Conservation (phyloP, 768 basidiomycete genomes). For the Lactarius psammicola region DNA sequence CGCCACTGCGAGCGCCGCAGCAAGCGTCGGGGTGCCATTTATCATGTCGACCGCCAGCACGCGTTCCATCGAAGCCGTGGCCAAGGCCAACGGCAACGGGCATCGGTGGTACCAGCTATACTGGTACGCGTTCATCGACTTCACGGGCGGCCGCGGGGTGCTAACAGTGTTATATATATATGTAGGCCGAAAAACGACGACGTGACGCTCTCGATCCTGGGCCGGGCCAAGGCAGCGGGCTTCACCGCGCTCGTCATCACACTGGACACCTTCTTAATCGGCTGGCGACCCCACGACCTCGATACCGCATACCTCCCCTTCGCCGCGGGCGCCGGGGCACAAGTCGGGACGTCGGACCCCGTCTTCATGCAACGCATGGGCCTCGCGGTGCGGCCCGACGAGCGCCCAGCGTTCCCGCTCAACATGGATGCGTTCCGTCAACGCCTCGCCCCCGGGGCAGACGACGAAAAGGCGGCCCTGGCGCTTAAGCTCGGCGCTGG, state of each 20-base stretch:
- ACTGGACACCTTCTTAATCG: slow-evolving; percentile 68
- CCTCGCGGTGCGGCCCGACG: slow-evolving; percentile 43
- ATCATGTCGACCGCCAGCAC: slow-evolving; percentile 75
- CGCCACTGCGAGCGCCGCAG: slow-evolving; percentile 64
- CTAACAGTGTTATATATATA: not conserved
- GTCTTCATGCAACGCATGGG: slow-evolving; percentile 66
- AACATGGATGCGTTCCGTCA: slow-evolving; percentile 48
- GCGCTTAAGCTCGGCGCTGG: slow-evolving; percentile 50
- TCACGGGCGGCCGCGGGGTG: too few relatives aligned
- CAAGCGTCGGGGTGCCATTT: slow-evolving; percentile 59
- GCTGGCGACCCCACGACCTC: slow-evolving; percentile 78
- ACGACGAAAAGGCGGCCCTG: slow-evolving; percentile 47
- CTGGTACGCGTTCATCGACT: slow-evolving; percentile 44
- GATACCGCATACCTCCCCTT: slow-evolving; percentile 65
- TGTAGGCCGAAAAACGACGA: slow-evolving; percentile 61
- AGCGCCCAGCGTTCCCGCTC: slow-evolving; percentile 57
- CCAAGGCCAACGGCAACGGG: slow-evolving; percentile 62
- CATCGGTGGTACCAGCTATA: slow-evolving; percentile 82
- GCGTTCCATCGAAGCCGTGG: slow-evolving; percentile 77
- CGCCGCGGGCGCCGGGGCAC: slow-evolving; percentile 58
- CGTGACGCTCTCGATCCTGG: slow-evolving; percentile 60
- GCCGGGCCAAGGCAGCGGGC: slow-evolving; percentile 61
- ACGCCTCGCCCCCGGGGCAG: slow-evolving; percentile 36
- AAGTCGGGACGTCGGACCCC: slow-evolving; percentile 71
- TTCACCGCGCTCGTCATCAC: slow-evolving; percentile 77